Conservation (phyloP, 2,329 filamentous ascomycete species). For the Cordyceps cateniannulata region DNA sequence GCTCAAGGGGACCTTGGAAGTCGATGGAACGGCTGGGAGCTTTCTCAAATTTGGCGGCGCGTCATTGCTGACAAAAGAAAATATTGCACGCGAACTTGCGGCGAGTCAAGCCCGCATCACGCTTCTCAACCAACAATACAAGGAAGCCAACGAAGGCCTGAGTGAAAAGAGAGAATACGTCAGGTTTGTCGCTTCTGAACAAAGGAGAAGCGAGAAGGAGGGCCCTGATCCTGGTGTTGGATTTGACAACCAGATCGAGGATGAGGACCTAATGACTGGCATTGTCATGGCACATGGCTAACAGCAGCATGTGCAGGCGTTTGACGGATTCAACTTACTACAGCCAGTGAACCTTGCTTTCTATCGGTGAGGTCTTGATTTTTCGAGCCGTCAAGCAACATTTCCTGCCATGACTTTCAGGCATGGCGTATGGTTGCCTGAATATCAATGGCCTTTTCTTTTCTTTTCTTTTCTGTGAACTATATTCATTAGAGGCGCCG, state of each 20-base stretch:
- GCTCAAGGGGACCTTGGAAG: slow-evolving; percentile 46
- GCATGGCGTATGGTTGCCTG: too few relatives aligned
- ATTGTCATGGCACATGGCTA: slow-evolving; percentile 20
- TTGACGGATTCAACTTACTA: too few relatives aligned
- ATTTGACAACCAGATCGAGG: slow-evolving; percentile 45
- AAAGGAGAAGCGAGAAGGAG: slow-evolving; percentile 40
- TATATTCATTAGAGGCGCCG: too few relatives aligned
- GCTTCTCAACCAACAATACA: slow-evolving; percentile 40
- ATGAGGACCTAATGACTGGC: slow-evolving; percentile 56
- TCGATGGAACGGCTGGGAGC: slow-evolving; percentile 32
- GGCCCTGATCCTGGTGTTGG: slow-evolving; percentile 27
- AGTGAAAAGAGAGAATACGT: slow-evolving; percentile 52
- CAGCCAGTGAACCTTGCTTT: too few relatives aligned
- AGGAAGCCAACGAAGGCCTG: slow-evolving; percentile 47
- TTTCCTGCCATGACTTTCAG: background rate
- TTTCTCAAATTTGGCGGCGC: slow-evolving; percentile 46
- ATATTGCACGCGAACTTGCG: slow-evolving; percentile 43
- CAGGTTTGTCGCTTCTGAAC: slow-evolving; percentile 38
- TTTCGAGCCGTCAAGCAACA: background rate
- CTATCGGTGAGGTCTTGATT: too few relatives aligned
- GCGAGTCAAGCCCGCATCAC: slow-evolving; percentile 36
- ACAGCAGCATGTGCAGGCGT: too few relatives aligned
- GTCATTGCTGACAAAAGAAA: slow-evolving; percentile 40
- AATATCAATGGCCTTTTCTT: background rate
- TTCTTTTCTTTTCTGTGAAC: background rate